These are phyloP conservation scores for Prunus padus DNA, from an alignment of 306 rosid genomes.

Conservation along the genomic window DNA sequence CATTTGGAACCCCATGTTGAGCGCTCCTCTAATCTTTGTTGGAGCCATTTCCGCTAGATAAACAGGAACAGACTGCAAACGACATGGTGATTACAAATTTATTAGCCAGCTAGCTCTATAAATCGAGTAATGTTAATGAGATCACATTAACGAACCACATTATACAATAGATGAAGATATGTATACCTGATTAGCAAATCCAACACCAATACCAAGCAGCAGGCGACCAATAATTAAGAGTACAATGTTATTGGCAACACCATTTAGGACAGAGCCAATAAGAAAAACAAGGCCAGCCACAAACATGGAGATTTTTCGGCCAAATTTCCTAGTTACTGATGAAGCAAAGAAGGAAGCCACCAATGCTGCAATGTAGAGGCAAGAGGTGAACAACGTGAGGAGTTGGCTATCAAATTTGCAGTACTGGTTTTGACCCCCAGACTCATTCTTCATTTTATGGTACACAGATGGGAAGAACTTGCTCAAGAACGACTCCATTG, in stretches of 20 bases:
- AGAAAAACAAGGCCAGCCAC: constrained; percentile 51
- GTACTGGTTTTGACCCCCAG: constrained; percentile 40
- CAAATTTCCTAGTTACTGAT: constrained; percentile 40
- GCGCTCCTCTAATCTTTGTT: constrained; percentile 5
- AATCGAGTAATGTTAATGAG: background rate
- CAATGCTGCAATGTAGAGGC: constrained; percentile 58
- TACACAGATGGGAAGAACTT: constrained; percentile 47
- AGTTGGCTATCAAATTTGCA: constrained; percentile 65
- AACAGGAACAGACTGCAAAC: background rate
- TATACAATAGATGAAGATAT: background rate
- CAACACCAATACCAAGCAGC: constrained; percentile 66
- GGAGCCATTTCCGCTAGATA: constrained; percentile 2
- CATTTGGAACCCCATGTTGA: constrained; percentile 5
- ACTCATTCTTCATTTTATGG: constrained; percentile 40
- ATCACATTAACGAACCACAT: background rate
- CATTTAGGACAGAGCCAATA: constrained; percentile 47
- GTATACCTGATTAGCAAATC: constrained; percentile 65
- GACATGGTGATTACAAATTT: background rate
- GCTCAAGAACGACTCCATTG: constrained; percentile 36
- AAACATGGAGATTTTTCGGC: constrained; percentile 45
- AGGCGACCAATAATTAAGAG: constrained; percentile 48
- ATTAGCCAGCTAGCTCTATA: background rate
- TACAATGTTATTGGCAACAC: constrained; percentile 37
- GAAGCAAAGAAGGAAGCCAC: constrained; percentile 60
- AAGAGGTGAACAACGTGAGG: constrained; percentile 57